Percentiles rank a stretch among this genome's conserved stretches.
Evolutionary conservation across 768 basidiomycete genomes (phyloP).

Genomic region (Cystobasidium tubakii): DNA sequence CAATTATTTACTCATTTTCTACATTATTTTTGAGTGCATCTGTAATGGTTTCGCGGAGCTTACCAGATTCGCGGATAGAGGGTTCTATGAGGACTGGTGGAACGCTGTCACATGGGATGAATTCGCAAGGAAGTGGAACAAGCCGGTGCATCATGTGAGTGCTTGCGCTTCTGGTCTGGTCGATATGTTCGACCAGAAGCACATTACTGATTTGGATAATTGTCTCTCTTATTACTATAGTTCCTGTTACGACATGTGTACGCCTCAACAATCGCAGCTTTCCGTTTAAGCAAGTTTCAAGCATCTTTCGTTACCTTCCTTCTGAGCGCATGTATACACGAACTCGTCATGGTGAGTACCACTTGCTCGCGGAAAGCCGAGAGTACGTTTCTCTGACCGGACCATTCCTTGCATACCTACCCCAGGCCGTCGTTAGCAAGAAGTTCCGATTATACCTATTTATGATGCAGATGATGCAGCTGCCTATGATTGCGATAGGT

Average conservation of each 20-base stretch:
- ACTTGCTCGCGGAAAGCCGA: too few relatives aligned
- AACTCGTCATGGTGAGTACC: conserved; percentile 96
- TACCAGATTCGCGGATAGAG: conserved; percentile 83
- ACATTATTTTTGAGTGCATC: conserved; percentile 69
- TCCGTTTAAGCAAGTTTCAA: conserved; percentile 65
- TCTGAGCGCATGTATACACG: conserved; percentile 76
- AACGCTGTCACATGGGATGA: conserved; percentile 96
- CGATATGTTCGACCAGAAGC: too few relatives aligned
- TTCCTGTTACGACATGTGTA: conserved; percentile 88
- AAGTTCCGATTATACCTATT: conserved; percentile 92
- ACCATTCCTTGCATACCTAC: too few relatives aligned
- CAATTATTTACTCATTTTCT: conserved; percentile 42
- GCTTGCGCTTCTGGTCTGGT: too few relatives aligned
- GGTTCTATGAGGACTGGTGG: conserved; percentile 99
- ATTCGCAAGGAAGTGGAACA: conserved; percentile 97
- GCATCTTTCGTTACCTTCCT: conserved; percentile 92
- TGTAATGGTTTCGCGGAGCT: conserved; percentile 32
- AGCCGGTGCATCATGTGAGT: conserved; percentile 77
- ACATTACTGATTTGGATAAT: conserved; percentile 16
- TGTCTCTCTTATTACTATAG: conserved; percentile 36
- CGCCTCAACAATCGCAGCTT: conserved; percentile 72
- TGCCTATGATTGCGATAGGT: conserved; percentile 80
- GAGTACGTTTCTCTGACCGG: too few relatives aligned
- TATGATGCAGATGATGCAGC: conserved; percentile 73
- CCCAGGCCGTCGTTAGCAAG: conserved; percentile 59